Conservation (phyloP, 495 filamentous ascomycete genomes). For the Penicillium waksmanii region DNA sequence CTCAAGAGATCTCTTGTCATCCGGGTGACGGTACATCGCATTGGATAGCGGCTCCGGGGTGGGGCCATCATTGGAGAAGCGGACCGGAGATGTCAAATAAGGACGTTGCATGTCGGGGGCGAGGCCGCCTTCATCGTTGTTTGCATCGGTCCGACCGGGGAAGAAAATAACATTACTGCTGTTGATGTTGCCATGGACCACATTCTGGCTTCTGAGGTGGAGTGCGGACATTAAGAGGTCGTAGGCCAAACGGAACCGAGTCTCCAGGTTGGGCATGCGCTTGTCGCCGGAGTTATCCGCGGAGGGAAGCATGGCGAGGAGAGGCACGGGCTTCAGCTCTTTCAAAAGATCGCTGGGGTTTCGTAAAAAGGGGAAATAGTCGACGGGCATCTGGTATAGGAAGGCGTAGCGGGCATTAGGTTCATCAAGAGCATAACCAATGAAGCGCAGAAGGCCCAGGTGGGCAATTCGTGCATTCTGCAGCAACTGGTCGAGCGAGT, state of each 20-base stretch:
- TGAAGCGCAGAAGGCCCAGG: constrained; percentile 67
- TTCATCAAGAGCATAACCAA: constrained; percentile 87
- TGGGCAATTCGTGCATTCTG: constrained; percentile 59
- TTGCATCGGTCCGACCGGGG: constrained; percentile 48
- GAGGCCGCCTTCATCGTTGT: constrained; percentile 44
- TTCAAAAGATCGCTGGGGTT: constrained; percentile 49
- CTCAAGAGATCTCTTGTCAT: constrained; percentile 64
- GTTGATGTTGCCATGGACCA: constrained; percentile 80
- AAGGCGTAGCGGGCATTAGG: constrained; percentile 76
- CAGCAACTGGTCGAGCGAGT: constrained; percentile 48
- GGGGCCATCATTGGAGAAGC: constrained; percentile 72
- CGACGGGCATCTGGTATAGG: constrained; percentile 79
- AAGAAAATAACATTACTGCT: constrained; percentile 82
- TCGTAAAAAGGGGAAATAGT: constrained; percentile 50
- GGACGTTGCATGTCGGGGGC: constrained; percentile 69
- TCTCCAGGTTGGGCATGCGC: constrained; percentile 65
- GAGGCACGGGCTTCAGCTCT: constrained; percentile 45
- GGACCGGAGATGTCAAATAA: constrained; percentile 77
- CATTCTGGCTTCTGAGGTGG: constrained; percentile 72
- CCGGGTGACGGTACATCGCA: constrained; percentile 77
- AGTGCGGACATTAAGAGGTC: constrained; percentile 77
- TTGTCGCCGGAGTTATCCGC: constrained; percentile 46
- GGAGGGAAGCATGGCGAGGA: constrained; percentile 54
- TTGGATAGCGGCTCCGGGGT: constrained; percentile 53
- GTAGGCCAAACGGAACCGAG: constrained; percentile 81